These are phyloP conservation scores for Neopestalotiopsis rosae DNA, from an alignment of 2,329 filamentous ascomycete species.

Conservation along the genomic window DNA sequence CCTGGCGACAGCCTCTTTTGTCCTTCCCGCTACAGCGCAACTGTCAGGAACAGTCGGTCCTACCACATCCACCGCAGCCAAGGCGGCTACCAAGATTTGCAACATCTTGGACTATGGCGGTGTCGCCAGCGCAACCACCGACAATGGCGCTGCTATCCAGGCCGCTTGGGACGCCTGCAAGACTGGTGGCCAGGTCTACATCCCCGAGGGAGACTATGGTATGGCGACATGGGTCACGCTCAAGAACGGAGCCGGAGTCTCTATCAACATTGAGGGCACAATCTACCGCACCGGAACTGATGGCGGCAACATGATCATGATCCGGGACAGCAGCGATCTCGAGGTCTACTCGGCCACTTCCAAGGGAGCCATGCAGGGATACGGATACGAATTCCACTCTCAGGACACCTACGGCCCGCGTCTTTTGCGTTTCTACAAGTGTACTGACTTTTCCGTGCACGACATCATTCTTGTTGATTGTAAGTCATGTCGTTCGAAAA, in stretches of 20 bases:
- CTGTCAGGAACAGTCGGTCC: constrained; percentile 54
- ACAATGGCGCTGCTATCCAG: constrained; percentile 39
- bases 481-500: constrained; percentile 29
- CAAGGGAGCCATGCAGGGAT: constrained; percentile 53
- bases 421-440: constrained; percentile 48
- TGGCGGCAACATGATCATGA: constrained; percentile 25
- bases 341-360: constrained; percentile 48
- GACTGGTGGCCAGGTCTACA: constrained; percentile 45
- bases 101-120: constrained; percentile 56
- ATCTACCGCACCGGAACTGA: constrained; percentile 25
- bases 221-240: constrained; percentile 24
- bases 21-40: constrained; percentile 26
- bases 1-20: constrained; percentile 15
- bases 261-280: constrained; percentile 46
- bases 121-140: constrained; percentile 51
- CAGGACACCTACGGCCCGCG: constrained; percentile 42
- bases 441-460: constrained; percentile 51
- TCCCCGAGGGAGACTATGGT: constrained; percentile 25
- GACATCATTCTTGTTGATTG: constrained; percentile 51
- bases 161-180: constrained; percentile 44
- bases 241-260: constrained; percentile 20
- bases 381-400: constrained; percentile 50
- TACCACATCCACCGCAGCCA: constrained; percentile 38
- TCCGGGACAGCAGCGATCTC: constrained; percentile 42
- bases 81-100: constrained; percentile 43